Base-by-base conservation (phyloP, 352 stramenopile genomes). In the Globisporangium nodosum region DNA sequence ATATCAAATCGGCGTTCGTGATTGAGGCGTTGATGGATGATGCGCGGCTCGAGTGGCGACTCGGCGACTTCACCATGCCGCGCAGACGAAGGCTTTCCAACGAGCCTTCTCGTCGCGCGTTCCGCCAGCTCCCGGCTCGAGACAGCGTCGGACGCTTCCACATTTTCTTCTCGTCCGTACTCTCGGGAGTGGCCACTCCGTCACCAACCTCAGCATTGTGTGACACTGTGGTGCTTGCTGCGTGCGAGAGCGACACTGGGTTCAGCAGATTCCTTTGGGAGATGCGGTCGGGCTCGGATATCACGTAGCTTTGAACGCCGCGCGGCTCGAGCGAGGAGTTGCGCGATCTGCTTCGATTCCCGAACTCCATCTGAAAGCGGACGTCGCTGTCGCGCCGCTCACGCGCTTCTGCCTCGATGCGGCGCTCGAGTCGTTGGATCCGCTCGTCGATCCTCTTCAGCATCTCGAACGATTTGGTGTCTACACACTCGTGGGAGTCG, bases 211-310 rank as follows among this genome's bases (percentile, higher is more conserved):
- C 12, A 1, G 35, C 24, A 16, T 64, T 47, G 9, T 47, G 46
- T 37, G 37, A 49, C 11, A 56, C 30, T 5, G 33, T 20, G 61
- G 54, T 27, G 24, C 15, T 37, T 16, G 54, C 16, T 45, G n/a
- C 43, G 13, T 42, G 15, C 8, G 37, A 11, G 47, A 48, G 3
- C 62, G 57, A 49, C 47, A 65, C 63, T 12, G 48, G 68, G 65
- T 15, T 58, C 0, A 79, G 50, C 33, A 88, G 49, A n/a, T 90
- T 63, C 3, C 79, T 71, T 54, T 85, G 73, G n/a, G 79, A 88
- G 45, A 87, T 67, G 5, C 79, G 71, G 2, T 90, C 79, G 2
- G 79, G 77, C 49, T 90, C 79, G 47, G 81, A 85, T 2, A 66
- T 65, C 55, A 89, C 57, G 16, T 60, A 72, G 18, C 70, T 57